Conservation (phyloP, 345 rosid genomes). For the Mercurialis annua region DNA sequence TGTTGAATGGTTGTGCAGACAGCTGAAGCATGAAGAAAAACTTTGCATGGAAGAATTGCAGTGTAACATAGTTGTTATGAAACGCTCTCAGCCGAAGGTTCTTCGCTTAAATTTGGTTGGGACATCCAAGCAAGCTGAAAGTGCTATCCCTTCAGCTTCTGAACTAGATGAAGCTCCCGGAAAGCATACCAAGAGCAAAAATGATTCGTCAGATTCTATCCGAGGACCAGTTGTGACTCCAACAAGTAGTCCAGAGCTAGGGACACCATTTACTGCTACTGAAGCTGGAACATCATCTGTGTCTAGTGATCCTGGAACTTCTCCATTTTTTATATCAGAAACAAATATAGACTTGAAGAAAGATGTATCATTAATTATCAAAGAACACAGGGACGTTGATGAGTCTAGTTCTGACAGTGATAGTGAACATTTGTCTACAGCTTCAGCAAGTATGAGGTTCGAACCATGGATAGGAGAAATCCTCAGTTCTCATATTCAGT, state of each 20-base stretch:
- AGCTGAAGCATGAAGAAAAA: constrained; percentile 82
- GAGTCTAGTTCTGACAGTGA: constrained; percentile 84
- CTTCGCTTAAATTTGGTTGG: constrained; percentile 93
- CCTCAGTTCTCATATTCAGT: constrained; percentile 44
- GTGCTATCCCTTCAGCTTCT: constrained; percentile 34
- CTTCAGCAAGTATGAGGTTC: constrained; percentile 77
- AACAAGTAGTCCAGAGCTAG: constrained; percentile 89
- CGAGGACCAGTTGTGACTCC: constrained; percentile 83
- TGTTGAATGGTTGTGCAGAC: constrained; percentile 43
- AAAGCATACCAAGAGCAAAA: constrained; percentile 37
- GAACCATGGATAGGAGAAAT: constrained; percentile 85
- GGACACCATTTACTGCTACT: constrained; percentile 92
- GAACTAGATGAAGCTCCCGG: constrained; percentile 48
- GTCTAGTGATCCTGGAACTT: constrained; percentile 94
- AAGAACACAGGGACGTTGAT: constrained; percentile 50
- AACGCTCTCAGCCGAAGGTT: constrained; percentile 86
- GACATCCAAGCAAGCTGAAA: constrained; percentile 50
- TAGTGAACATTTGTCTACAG: constrained; percentile 62
- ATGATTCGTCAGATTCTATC: constrained; percentile 44
- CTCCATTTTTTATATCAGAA: constrained; percentile 67
- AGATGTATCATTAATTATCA: constrained; percentile 47
- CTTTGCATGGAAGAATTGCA: constrained; percentile 92
- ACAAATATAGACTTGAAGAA: constrained; percentile 63
- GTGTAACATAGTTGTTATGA: constrained; percentile 95
- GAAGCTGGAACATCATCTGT: constrained; percentile 96